Percentiles rank a stretch among this genome's conserved stretches.
These are phyloP conservation scores for Cutaneotrichosporon sp. DNA, from an alignment of 1,284 basidiomycete genomes.

Conservation along the genomic window DNA sequence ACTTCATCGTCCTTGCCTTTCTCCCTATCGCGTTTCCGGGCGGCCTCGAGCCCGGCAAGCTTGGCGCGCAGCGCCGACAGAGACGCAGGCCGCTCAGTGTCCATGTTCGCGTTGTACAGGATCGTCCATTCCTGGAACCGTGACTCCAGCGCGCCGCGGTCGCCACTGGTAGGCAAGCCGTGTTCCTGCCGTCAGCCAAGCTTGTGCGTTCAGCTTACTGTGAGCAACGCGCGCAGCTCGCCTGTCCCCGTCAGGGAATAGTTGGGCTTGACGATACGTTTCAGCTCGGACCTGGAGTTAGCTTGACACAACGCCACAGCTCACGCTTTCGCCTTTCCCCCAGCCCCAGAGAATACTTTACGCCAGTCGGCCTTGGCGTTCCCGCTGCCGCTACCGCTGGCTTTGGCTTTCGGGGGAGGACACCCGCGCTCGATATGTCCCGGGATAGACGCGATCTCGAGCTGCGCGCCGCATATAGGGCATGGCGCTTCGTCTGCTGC, in stretches of 20 bases:
- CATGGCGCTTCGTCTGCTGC: constrained; percentile 39
- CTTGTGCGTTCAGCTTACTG: constrained; percentile 16
- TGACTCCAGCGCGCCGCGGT: constrained; percentile 30
- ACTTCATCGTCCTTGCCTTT: constrained; percentile 35
- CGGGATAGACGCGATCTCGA: constrained; percentile 38
- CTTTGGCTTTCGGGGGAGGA: constrained; percentile 30
- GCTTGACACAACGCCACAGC: constrained; percentile 8
- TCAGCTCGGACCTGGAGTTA: constrained; percentile 27
- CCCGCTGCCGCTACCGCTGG: constrained; percentile 3
- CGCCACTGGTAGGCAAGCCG: constrained; percentile 37
- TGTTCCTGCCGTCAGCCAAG: constrained; percentile 26
- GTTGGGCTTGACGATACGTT: constrained; percentile 45
- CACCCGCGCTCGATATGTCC: constrained; percentile 44
- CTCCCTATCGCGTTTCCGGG: constrained; percentile 36
- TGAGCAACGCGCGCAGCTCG: constrained; percentile 34
- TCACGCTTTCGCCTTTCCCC: constrained; percentile 18
- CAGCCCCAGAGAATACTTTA: constrained; percentile 41
- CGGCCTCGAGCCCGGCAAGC: constrained; percentile 30
- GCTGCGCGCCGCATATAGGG: constrained; percentile 34
- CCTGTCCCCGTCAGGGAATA: constrained; percentile 35
- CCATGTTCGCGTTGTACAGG: constrained; percentile 46
- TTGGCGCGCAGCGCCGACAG: constrained; percentile 35
- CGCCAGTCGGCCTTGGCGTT: constrained; percentile 45
- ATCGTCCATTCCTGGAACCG: constrained; percentile 46
- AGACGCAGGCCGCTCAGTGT: constrained; percentile 41